A percentile compares a stretch with the other conserved stretches of the same genome.
phyloP scores from a whole-genome alignment of 129 eudicot species.

The Arctium minus region DNA sequence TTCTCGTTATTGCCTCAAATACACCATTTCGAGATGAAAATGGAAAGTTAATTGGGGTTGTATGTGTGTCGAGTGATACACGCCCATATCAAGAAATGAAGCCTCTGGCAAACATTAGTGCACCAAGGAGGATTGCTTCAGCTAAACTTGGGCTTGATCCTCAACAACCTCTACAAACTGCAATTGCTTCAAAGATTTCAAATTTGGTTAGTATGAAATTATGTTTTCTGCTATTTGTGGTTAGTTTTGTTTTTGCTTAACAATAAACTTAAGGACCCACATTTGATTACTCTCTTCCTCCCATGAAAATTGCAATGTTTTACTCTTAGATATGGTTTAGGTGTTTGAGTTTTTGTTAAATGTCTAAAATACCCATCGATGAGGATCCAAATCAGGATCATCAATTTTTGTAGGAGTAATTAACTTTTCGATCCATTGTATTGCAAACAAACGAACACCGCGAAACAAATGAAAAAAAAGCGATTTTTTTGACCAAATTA shows the following conservation, averaged over 20 bases:
- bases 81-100: constrained; percentile 52
- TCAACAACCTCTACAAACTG: constrained; percentile 86
- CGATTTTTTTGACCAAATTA: too few species aligned
- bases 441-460: too few species aligned
- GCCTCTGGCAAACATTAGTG: constrained; percentile 36
- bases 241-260: not conserved
- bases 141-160: constrained; percentile 91
- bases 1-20: constrained; percentile 44
- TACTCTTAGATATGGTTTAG: not conserved
- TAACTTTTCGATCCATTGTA: too few species aligned
- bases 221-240: not conserved
- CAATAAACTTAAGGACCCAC: not conserved
- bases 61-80: constrained; percentile 76
- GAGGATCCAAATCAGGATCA: not conserved
- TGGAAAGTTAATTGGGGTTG: constrained; percentile 62
- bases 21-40: constrained; percentile 82
- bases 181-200: constrained; percentile 77
- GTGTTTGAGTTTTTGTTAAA: constrained; percentile 2
- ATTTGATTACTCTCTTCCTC: not conserved
- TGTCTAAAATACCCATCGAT: not conserved
- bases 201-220: constrained; percentile 57
- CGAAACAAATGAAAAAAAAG: too few species aligned
- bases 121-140: constrained; percentile 55
- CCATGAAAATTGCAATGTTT: not conserved
- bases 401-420: too few species aligned